Base-by-base conservation (phyloP, 345 rosid species). In the Salix viminalis region DNA sequence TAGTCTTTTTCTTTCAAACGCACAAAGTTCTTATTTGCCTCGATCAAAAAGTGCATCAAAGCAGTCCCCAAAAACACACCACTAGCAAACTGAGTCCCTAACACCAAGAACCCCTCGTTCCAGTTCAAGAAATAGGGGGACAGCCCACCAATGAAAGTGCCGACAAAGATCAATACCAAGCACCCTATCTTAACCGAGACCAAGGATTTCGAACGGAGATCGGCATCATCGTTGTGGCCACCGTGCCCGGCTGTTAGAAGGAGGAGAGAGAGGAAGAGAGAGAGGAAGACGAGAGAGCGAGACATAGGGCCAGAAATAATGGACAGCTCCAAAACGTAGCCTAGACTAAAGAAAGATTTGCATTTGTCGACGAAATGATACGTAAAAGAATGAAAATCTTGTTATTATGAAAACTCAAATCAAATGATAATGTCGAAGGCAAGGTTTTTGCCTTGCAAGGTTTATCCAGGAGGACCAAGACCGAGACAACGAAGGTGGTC, bases 31-130 rank as follows among this genome's bases (percentile, higher is more conserved):
- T 30, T 3, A 30, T 30, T 30, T 5, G 97, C 90, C 77, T 94
- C 97, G 8, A 89, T 81, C 79, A 92, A 78, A 78, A 92, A 94
- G 76, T 93, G 97, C 97, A 94, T 92, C 89, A 89, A 24, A 48
- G 90, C 94, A 10, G 98, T 92, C 42, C 89, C 97, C n/a, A 92
- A 80, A 67, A 94, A 94, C 75, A 92, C 97, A 7, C 97, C 97
- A 3, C 95, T 89, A 9, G 97, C 94, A 76, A 92, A 88, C 78
- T 91, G 95, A 15, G 97, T 94, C 39, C 98, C 97, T 60, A 91
- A 23, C 41, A 92, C 89, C 80, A 91, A 69, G 70, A 91, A 89
- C 56, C 88, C 94, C 81, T 91, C 88, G 67, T 89, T 92, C 98
- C 98, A 88, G 68, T 87, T 89, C 69, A 94, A 79, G 73, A 91